Percentiles rank a stretch among this genome's conserved stretches.
phyloP scores from a whole-genome alignment of 768 basidiomycete species.

The Pholiota microspora region DNA sequence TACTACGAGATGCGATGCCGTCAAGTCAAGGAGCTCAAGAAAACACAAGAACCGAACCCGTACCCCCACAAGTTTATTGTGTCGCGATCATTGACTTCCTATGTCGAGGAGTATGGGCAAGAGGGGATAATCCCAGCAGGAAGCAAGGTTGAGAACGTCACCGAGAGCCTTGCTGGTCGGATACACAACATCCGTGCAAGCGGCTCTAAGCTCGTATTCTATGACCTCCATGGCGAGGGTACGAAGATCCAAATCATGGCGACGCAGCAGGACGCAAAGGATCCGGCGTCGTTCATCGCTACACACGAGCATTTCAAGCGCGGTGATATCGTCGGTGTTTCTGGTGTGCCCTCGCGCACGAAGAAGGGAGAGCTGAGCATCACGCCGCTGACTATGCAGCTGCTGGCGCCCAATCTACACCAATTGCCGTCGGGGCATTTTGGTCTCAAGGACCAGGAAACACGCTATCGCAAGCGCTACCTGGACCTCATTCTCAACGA shows the following conservation, averaged over 20 bases:
- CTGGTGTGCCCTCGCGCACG: slow-evolving; percentile 85
- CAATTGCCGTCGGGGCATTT: slow-evolving; percentile 91
- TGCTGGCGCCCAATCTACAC: slow-evolving; percentile 95
- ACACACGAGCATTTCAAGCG: slow-evolving; percentile 88
- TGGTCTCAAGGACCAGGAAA: slow-evolving; percentile 96
- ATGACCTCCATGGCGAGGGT: slow-evolving; percentile 92
- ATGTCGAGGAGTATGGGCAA: slow-evolving; percentile 68
- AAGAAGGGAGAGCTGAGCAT: slow-evolving; percentile 96
- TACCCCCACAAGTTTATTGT: slow-evolving; percentile 99
- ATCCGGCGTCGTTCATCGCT: slow-evolving; percentile 62
- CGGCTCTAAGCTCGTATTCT: slow-evolving; percentile 86
- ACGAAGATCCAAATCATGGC: slow-evolving; percentile 95
- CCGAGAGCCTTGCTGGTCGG: slow-evolving; percentile 80
- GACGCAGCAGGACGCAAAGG: slow-evolving; percentile 71
- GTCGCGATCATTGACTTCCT: slow-evolving; percentile 67
- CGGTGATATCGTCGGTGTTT: slow-evolving; percentile 94
- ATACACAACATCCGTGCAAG: slow-evolving; percentile 87
- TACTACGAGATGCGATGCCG: slow-evolving; percentile 94
- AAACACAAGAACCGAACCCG: slow-evolving; percentile 84
- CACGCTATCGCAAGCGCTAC: slow-evolving; percentile 97
- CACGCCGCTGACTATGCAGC: slow-evolving; percentile 72
- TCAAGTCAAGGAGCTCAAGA: slow-evolving; percentile 81
- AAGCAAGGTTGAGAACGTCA: slow-evolving; percentile 54
- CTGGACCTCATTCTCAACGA: slow-evolving; percentile 96
- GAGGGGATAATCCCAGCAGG: slow-evolving; percentile 73